These are phyloP conservation scores for Stenocarpella maydis DNA, from an alignment of 2,329 filamentous ascomycete species.

Conservation along the genomic window DNA sequence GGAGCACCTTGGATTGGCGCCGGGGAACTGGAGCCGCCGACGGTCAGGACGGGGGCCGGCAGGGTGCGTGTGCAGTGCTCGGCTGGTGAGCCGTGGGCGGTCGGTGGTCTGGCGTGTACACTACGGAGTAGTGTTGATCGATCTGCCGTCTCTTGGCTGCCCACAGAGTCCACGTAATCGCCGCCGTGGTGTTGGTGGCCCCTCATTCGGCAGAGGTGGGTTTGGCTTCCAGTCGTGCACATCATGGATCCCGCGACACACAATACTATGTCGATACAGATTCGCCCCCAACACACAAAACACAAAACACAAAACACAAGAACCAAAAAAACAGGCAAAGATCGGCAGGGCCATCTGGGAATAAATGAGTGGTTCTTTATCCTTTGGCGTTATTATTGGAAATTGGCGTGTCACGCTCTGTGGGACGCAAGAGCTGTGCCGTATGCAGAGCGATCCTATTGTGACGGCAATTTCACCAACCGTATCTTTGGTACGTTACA, in stretches of 20 bases:
- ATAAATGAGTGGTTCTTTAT: conserved; percentile 1
- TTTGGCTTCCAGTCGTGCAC: no score
- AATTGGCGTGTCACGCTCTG: neutral
- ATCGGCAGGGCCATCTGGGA: neutral
- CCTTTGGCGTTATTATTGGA: conserved; percentile 2
- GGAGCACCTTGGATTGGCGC: neutral
- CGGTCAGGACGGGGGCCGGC: conserved; percentile 16
- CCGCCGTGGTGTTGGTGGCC: conserved; percentile 20
- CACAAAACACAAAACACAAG: neutral
- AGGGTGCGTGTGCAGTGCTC: conserved; percentile 13
- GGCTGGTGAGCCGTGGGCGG: neutral
- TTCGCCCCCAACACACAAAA: neutral
- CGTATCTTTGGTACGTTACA: neutral
- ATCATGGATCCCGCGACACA: neutral
- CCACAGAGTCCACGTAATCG: conserved; percentile 2
- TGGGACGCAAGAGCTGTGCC: neutral
- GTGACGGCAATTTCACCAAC: neutral
- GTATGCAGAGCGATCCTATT: neutral
- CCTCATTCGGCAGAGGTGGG: neutral
- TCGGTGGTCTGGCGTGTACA: no score
- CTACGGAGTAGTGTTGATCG: no score
- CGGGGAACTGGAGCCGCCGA: conserved; percentile 22
- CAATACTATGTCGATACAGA: neutral
- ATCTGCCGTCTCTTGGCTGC: neutral
- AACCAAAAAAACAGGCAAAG: neutral